These are phyloP conservation scores for Albatrellus ellisii DNA, from an alignment of 768 basidiomycete genomes.

Conservation along the genomic window DNA sequence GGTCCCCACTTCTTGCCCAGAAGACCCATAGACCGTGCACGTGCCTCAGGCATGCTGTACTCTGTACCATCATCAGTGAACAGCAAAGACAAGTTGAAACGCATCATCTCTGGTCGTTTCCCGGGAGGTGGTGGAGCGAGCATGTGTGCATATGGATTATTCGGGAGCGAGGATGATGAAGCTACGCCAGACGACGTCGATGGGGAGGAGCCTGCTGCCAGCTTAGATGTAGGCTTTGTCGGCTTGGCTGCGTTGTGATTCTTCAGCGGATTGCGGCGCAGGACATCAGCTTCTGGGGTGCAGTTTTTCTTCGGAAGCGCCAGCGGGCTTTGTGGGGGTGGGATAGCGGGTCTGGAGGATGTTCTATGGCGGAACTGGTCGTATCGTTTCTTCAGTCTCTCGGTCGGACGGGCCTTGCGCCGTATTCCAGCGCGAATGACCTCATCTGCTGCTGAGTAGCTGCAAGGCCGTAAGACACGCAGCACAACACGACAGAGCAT, in stretches of 20 bases:
- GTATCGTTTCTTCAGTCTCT: slow-evolving; percentile 72
- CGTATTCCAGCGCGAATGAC: slow-evolving; percentile 76
- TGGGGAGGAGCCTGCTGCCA: slow-evolving; percentile 13
- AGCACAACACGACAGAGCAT: background rate
- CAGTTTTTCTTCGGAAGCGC: slow-evolving; percentile 11
- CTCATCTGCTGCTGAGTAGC: slow-evolving; percentile 64
- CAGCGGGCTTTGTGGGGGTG: slow-evolving; percentile 3
- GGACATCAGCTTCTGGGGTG: slow-evolving; percentile 9
- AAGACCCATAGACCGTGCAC: slow-evolving; percentile 71
- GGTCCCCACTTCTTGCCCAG: slow-evolving; percentile 79
- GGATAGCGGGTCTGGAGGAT: slow-evolving; percentile 1
- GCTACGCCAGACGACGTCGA: slow-evolving; percentile 16
- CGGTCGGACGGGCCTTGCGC: slow-evolving; percentile 68
- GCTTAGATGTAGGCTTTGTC: slow-evolving; percentile 14
- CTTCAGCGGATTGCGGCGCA: slow-evolving; percentile 12
- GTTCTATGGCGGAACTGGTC: slow-evolving; percentile 46
- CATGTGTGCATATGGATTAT: slow-evolving; percentile 54
- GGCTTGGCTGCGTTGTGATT: slow-evolving; percentile 5
- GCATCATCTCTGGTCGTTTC: slow-evolving; percentile 58
- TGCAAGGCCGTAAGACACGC: slow-evolving; percentile 19
- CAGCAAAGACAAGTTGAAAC: slow-evolving; percentile 54
- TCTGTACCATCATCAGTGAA: slow-evolving; percentile 71
- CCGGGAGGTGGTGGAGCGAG: slow-evolving; percentile 54
- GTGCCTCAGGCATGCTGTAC: slow-evolving; percentile 75
- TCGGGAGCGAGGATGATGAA: slow-evolving; percentile 9